Evolutionary conservation across 345 rosid genomes (phyloP).

Genomic region (Hibiscus mutabilis): DNA sequence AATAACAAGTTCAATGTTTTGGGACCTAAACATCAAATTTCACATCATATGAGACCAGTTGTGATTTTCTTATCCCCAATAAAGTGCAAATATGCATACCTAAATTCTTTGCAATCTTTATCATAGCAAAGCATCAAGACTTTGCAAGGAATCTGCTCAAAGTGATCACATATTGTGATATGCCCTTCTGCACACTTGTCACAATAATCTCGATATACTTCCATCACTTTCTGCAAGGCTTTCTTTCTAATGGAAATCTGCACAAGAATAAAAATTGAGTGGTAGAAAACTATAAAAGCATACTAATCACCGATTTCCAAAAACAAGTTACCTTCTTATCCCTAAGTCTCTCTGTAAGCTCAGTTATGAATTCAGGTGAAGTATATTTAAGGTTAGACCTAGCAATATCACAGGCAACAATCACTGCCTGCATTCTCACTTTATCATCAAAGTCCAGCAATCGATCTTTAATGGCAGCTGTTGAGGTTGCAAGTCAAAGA

Average conservation of each 20-base stretch:
- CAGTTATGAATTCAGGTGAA: slow-evolving; percentile 51
- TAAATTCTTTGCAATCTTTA: slow-evolving; percentile 69
- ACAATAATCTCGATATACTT: slow-evolving; percentile 78
- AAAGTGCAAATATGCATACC: slow-evolving; percentile 35
- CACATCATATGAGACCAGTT: not conserved
- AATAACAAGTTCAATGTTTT: slow-evolving; percentile 63
- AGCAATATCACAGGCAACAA: slow-evolving; percentile 70
- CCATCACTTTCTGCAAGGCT: slow-evolving; percentile 69
- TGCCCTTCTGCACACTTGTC: slow-evolving; percentile 58
- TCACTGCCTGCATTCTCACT: slow-evolving; percentile 74
- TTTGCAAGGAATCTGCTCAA: slow-evolving; percentile 88
- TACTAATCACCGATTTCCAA: not conserved
- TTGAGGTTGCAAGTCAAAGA: slow-evolving; percentile 18
- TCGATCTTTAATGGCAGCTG: slow-evolving; percentile 79
- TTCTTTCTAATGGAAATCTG: slow-evolving; percentile 83
- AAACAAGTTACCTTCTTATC: slow-evolving; percentile 72
- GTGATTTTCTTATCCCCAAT: not conserved
- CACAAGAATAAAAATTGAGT: slow-evolving; percentile 20
- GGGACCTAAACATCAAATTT: slow-evolving; percentile 45
- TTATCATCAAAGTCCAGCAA: slow-evolving; percentile 78
- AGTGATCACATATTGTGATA: slow-evolving; percentile 43
- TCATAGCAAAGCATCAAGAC: slow-evolving; percentile 70
- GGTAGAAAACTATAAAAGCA: slow-evolving; percentile 1
- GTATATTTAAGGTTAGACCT: slow-evolving; percentile 42
- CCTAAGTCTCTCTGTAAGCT: slow-evolving; percentile 72